phyloP scores from a whole-genome alignment of 140 eudicot genomes.

The Senecio squalidus region DNA sequence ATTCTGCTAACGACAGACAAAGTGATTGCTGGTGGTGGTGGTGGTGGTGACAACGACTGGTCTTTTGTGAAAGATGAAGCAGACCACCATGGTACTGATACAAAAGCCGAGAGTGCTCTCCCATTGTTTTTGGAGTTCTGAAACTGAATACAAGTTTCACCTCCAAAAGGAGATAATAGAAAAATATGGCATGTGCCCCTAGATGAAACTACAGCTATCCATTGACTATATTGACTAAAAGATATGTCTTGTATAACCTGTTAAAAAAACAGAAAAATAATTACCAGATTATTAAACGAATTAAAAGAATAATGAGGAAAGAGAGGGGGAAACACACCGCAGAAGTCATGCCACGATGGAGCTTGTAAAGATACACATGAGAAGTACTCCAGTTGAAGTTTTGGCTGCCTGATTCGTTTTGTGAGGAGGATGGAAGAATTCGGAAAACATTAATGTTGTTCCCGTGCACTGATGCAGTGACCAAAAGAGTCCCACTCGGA shows the following conservation, averaged over 20 bases:
- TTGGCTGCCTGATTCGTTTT: slow-evolving; percentile 50
- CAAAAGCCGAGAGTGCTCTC: slow-evolving; percentile 31
- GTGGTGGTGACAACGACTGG: slow-evolving; percentile 50
- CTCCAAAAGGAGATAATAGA: slow-evolving; percentile 80
- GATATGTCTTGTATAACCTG: slow-evolving; percentile 92
- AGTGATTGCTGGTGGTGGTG: slow-evolving; percentile 69
- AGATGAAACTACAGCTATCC: slow-evolving; percentile 83
- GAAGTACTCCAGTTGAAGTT: slow-evolving; percentile 62
- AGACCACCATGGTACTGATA: slow-evolving; percentile 85
- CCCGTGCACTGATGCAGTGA: slow-evolving; percentile 89
- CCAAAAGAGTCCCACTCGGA: slow-evolving; percentile 95
- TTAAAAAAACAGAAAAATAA: slow-evolving; percentile 11
- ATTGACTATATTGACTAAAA: slow-evolving; percentile 80
- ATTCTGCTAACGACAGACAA: slow-evolving; percentile 82
- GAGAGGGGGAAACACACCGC: slow-evolving; percentile 47
- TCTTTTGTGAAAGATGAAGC: slow-evolving; percentile 50
- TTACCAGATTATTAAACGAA: neutral
- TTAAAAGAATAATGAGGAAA: neutral
- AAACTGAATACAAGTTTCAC: slow-evolving; percentile 63
- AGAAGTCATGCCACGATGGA: slow-evolving; percentile 82
- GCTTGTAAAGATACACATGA: slow-evolving; percentile 86
- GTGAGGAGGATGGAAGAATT: slow-evolving; percentile 57
- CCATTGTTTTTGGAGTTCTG: slow-evolving; percentile 42
- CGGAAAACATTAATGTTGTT: slow-evolving; percentile 79
- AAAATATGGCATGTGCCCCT: slow-evolving; percentile 87